phyloP scores from a whole-genome alignment of 495 filamentous ascomycete species.

The Talaromyces stipitatus region DNA sequence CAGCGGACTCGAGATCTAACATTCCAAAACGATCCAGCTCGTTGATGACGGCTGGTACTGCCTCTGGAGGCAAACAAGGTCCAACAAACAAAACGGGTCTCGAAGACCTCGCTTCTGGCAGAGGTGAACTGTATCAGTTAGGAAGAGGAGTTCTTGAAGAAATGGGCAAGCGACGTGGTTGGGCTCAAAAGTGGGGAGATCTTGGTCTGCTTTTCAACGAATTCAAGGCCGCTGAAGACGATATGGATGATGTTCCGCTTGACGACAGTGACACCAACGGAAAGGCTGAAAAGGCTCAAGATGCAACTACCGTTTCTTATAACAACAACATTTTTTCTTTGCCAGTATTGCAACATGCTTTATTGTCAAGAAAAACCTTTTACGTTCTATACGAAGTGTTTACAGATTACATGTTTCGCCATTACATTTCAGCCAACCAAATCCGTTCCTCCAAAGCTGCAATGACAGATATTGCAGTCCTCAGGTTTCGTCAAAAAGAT shows the following conservation, averaged over 20 bases:
- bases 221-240: slow-evolving; percentile 44
- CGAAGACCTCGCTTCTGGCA: slow-evolving; percentile 72
- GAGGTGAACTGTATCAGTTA: slow-evolving; percentile 75
- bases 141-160: slow-evolving; percentile 71
- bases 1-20: slow-evolving; percentile 37
- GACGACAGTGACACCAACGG: slow-evolving; percentile 18
- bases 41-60: slow-evolving; percentile 17
- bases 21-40: slow-evolving; percentile 39
- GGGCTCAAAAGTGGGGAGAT: slow-evolving; percentile 69
- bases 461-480: slow-evolving; percentile 76
- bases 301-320: slow-evolving; percentile 30
- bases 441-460: slow-evolving; percentile 65
- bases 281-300: slow-evolving; percentile 15
- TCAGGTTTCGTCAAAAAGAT: slow-evolving; percentile 66
- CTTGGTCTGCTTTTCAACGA: slow-evolving; percentile 47
- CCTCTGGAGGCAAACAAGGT: slow-evolving; percentile 3
- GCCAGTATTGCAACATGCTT: slow-evolving; percentile 20
- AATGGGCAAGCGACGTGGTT: slow-evolving; percentile 63
- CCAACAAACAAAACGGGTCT: slow-evolving; percentile 52
- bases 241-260: slow-evolving; percentile 33
- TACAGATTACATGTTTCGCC: slow-evolving; percentile 62
- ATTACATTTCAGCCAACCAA: slow-evolving; percentile 69
- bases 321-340: slow-evolving; percentile 25
- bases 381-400: slow-evolving; percentile 62
- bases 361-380: slow-evolving; percentile 28